Base-by-base conservation (phyloP, 78 protist species). In the Diacronema lutheri region DNA sequence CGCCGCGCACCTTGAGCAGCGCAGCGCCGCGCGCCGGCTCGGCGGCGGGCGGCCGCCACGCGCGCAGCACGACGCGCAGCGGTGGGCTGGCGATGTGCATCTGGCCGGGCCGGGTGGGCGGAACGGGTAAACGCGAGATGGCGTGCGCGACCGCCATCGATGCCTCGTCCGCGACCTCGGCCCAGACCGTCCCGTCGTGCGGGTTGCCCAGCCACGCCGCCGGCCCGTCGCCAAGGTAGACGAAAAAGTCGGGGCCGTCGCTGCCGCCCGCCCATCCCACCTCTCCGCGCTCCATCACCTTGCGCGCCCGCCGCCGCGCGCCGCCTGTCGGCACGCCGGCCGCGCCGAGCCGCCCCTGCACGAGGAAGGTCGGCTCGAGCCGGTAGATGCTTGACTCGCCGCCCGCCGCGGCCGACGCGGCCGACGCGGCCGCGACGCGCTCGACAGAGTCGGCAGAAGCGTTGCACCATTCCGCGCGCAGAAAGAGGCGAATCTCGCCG, bases 241-340 rank as follows among this genome's bases (percentile, higher is more conserved):
- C 5, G 50, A 69, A 69, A 31, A 38, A 69, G 33, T 69, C 77
- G 12, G 77, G 77, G 31, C 77, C 77, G 13, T 23, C 31, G 13
- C 25, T 3, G 29, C 77, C 77, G 10, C 77, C 77, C 46, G 77
- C 77, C 77, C 77, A 69, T 1, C 77, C 77, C 12, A 69, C 77
- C 55, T 69, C 77, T 29, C 77, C 77, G 12, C 77, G 77, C 33
- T 69, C 77, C 77, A 69, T 69, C 56, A 69, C 56, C 55, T 69
- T 69, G 56, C 35, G 56, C 29, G 77, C 77, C 41, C 56, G 55
- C 56, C 56, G 0, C n/a, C 1, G 6, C 56, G 2, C 14, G 77
- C 55, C n/a, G 5, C 3, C 26, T 0, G 46, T 1, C 37, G 19
- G 12, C 35, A 69, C 77, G 14, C 77, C 77, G 14, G 11, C 26